These are phyloP conservation scores for Albophoma yamanashiensis DNA, from an alignment of 2,329 filamentous ascomycete species.

Conservation along the genomic window DNA sequence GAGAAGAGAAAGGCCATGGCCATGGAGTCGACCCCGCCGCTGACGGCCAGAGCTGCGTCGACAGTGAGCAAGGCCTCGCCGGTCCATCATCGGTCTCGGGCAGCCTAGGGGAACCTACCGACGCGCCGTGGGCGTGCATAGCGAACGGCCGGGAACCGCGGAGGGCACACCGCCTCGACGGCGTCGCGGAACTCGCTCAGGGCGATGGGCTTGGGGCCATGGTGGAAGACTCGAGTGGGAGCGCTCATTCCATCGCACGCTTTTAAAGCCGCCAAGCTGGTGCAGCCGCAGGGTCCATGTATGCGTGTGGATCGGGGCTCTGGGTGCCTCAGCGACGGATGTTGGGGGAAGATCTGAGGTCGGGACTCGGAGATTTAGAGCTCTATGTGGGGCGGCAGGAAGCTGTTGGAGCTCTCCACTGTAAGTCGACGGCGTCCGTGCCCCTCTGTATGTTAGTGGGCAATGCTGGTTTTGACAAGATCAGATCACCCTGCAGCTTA, in stretches of 20 bases:
- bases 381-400: neutral
- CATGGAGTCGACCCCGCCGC: slow-evolving; percentile 97
- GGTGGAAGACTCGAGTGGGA: slow-evolving; percentile 22
- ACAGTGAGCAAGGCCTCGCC: neutral
- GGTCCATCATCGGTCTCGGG: neutral
- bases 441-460: too few relatives aligned
- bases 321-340: neutral
- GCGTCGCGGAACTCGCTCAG: slow-evolving; percentile 32
- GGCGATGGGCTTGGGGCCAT: slow-evolving; percentile 25
- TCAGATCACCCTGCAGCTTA: too few relatives aligned
- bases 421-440: neutral
- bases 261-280: neutral
- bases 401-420: neutral
- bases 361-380: neutral
- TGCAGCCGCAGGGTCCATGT: neutral
- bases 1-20: slow-evolving; percentile 70
- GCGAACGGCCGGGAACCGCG: slow-evolving; percentile 34
- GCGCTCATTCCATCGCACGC: slow-evolving; percentile 23
- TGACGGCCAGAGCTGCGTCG: slow-evolving; percentile 61
- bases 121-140: slow-evolving; percentile 24
- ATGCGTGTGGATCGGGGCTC: neutral
- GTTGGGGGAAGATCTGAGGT: neutral
- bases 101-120: slow-evolving; percentile 21
- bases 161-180: slow-evolving; percentile 35
- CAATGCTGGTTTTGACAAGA: too few relatives aligned